phyloP scores from a whole-genome alignment of 495 filamentous ascomycete species.

The Oidiodendron maius region DNA sequence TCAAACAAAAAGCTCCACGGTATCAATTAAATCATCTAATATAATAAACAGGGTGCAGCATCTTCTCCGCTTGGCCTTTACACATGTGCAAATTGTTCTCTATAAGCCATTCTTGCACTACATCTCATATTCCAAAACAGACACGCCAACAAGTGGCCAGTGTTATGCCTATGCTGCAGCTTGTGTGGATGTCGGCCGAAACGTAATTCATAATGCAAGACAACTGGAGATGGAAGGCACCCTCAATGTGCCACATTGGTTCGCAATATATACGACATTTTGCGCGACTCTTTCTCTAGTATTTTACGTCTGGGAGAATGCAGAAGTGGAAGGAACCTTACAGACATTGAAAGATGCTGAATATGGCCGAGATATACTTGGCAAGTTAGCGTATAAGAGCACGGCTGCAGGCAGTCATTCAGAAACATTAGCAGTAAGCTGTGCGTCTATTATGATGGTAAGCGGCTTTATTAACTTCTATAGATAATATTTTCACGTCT shows the following conservation, averaged over 20 bases:
- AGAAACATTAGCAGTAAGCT: constrained; percentile 9
- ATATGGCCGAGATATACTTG: constrained; percentile 9
- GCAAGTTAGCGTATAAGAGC: constrained; percentile 8
- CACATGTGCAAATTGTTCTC: constrained; percentile 69
- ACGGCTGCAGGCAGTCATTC: constrained; percentile 8
- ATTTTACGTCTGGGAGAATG: constrained; percentile 14
- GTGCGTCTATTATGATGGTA: neutral
- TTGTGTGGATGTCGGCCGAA: constrained; percentile 66
- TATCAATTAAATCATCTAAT: constrained; percentile 19
- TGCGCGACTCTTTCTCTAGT: constrained; percentile 7
- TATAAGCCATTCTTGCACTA: constrained; percentile 77
- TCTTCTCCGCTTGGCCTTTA: constrained; percentile 63
- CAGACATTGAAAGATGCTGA: constrained; percentile 14
- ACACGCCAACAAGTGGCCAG: constrained; percentile 46
- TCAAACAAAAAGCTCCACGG: neutral
- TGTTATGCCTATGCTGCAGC: constrained; percentile 53
- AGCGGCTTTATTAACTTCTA: constrained; percentile 1
- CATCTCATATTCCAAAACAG: constrained; percentile 47
- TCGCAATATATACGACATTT: constrained; percentile 57
- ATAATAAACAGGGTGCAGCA: constrained; percentile 54
- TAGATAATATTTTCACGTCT: constrained; percentile 10
- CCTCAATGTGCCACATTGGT: constrained; percentile 70
- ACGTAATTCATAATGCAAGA: constrained; percentile 66
- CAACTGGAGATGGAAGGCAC: constrained; percentile 65
- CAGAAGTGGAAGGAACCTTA: constrained; percentile 8